Evolutionary conservation across 1,284 basidiomycete species (phyloP).

Genomic region (Violaceomyces palustris): DNA sequence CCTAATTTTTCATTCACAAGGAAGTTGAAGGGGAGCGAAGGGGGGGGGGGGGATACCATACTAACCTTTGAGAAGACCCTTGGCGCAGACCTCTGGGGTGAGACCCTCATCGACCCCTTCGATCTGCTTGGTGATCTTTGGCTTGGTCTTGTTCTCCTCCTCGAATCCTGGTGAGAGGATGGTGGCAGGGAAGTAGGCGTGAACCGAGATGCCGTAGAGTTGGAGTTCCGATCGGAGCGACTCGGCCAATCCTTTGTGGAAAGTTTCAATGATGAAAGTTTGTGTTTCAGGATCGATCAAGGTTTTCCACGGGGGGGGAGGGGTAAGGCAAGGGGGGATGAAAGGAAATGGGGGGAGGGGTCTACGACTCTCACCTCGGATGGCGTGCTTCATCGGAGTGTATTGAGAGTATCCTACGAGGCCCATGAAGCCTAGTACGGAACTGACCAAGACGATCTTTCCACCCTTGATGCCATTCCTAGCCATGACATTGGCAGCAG

Average conservation of each 20-base stretch:
- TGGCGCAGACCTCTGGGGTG: conserved; percentile 66
- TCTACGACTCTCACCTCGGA: conserved; percentile 60
- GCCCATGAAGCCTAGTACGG: conserved; percentile 73
- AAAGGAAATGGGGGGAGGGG: conserved; percentile 3
- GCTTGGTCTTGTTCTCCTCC: conserved; percentile 76
- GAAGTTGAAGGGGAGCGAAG: too few relatives aligned
- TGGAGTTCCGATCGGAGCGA: conserved; percentile 74
- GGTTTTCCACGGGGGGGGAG: too few relatives aligned
- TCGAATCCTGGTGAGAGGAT: conserved; percentile 77
- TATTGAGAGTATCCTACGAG: conserved; percentile 82
- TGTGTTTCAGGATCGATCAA: too few relatives aligned
- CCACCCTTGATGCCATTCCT: conserved; percentile 59
- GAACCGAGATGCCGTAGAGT: conserved; percentile 73
- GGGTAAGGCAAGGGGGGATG: not conserved
- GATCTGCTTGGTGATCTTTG: conserved; percentile 70
- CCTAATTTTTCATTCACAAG: too few relatives aligned
- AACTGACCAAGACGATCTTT: conserved; percentile 77
- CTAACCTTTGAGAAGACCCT: conserved; percentile 63
- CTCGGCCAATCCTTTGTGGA: conserved; percentile 70
- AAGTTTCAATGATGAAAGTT: too few relatives aligned
- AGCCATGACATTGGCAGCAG: conserved; percentile 68
- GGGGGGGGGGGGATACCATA: too few relatives aligned
- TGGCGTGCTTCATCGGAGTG: conserved; percentile 79
- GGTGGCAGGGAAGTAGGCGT: conserved; percentile 80
- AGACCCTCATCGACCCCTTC: conserved; percentile 71